Conservation (phyloP, 169 alveolate species). For the Babesia ovata region DNA sequence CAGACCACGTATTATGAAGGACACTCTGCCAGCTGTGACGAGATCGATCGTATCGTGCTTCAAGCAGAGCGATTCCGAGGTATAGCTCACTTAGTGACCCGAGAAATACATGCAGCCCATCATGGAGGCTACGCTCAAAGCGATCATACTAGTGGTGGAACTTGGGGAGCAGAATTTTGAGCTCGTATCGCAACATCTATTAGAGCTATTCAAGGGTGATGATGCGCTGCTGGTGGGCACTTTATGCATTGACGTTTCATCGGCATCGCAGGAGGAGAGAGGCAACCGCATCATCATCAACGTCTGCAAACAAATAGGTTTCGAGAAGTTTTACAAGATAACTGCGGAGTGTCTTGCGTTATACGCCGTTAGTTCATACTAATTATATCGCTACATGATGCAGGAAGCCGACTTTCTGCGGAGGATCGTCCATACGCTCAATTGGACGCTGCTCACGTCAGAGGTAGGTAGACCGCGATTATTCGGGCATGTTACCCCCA, state of each 20-base stretch:
- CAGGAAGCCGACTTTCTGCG: conserved; percentile 57
- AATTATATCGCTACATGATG: background rate
- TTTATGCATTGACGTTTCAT: background rate
- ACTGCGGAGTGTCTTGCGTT: conserved; percentile 29
- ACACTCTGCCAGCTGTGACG: conserved; percentile 19
- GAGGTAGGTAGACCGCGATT: conserved; percentile 8
- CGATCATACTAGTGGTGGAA: conserved; percentile 43
- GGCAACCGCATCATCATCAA: conserved; percentile 58
- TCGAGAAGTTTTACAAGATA: conserved; percentile 59
- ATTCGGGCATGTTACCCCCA: background rate
- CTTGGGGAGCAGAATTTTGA: conserved; percentile 52
- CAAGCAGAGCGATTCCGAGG: conserved; percentile 66
- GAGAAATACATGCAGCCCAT: conserved; percentile 7
- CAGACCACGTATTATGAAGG: conserved; percentile 54
- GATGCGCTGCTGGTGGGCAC: conserved; percentile 43
- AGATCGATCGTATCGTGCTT: conserved; percentile 58
- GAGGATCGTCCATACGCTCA: conserved; percentile 70
- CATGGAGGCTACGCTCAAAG: conserved; percentile 49
- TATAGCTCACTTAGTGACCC: background rate
- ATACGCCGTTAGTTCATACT: background rate
- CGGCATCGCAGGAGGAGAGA: conserved; percentile 43
- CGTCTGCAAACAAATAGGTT: conserved; percentile 57
- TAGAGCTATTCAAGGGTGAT: conserved; percentile 50
- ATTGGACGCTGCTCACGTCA: conserved; percentile 78
- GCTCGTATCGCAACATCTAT: conserved; percentile 54